Base-by-base conservation (phyloP, 306 rosid species). In the Hippophae gyantsensis region DNA sequence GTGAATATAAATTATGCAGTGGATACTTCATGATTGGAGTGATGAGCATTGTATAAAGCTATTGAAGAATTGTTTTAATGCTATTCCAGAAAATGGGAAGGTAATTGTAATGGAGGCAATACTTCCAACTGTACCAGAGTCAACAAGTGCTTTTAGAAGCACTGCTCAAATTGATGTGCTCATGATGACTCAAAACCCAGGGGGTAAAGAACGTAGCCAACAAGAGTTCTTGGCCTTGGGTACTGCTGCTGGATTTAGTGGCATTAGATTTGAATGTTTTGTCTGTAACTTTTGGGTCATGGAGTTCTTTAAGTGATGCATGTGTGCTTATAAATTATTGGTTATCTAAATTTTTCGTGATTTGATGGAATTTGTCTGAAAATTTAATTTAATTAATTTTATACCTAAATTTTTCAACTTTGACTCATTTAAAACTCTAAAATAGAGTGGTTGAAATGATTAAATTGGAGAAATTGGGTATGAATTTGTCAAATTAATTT, bases 181-280 rank as follows among this genome's bases (percentile, higher is more conserved):
- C 10, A 75, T 87, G 89, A 70, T 81, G 86, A 74, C 81, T 44
- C 79, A 73, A 52, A 49, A 13, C 46, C 68, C 51, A 0, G 81
- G 89, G 9, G 95, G 92, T 52, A 86, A 66, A 56, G 90, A 79
- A 68, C 49, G 86, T 13, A 74, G 9, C 58, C 57, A 66, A 25
- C 63, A 74, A 10, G 81, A 81, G 49, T 86, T 76, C 58, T 27
- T 60, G 56, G 61, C 74, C 41, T 55, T 77, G 48, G 86, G 79
- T 49, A 79, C 52, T n/a, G 73, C 40, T 13, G 77, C 87, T 54
- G 82, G 90, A 11, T 83, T 83, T 56, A 56, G 68, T 2, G 78
- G 81, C 51, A 60, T 86, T 51, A 64, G 41, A 63, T 76, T 66
- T 66, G 68, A 59, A 8, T 71, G 81, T n/a, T 65, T 8, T 60